These are phyloP conservation scores for Yamadazyma endophytica DNA, from an alignment of 805 yeast genomes.

Conservation along the genomic window DNA sequence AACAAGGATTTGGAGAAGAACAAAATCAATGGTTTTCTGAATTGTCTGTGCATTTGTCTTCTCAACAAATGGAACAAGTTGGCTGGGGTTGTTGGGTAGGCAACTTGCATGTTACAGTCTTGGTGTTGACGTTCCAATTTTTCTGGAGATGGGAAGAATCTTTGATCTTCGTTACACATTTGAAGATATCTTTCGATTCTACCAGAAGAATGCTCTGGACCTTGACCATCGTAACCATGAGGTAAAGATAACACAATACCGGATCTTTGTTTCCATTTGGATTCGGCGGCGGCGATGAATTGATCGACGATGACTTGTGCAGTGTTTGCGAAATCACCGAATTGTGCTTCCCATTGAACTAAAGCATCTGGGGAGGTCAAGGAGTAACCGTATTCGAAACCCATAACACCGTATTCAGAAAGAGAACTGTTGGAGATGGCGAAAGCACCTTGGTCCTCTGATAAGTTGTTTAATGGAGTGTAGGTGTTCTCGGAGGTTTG, in stretches of 20 bases:
- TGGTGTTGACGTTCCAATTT: slow-evolving; percentile 96
- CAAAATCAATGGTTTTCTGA: slow-evolving; percentile 84
- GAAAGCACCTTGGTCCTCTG: slow-evolving; percentile 80
- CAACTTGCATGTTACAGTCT: slow-evolving; percentile 97
- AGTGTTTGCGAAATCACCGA: slow-evolving; percentile 99
- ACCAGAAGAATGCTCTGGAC: slow-evolving; percentile 99
- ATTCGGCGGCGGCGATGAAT: slow-evolving; percentile 94
- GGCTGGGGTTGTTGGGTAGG: slow-evolving; percentile 97
- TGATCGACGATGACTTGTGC: slow-evolving; percentile 98
- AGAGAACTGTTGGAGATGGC: slow-evolving; percentile 90
- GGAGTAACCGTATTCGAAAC: slow-evolving; percentile 98
- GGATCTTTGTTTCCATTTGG: slow-evolving; percentile 98
- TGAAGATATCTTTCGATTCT: slow-evolving; percentile 96
- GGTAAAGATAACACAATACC: slow-evolving; percentile 94
- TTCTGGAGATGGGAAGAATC: slow-evolving; percentile 85
- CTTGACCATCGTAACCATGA: slow-evolving; percentile 99
- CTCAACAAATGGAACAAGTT: slow-evolving; percentile 93
- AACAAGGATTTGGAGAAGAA: slow-evolving; percentile 91
- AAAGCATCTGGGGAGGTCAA: slow-evolving; percentile 95
- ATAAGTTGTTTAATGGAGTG: slow-evolving; percentile 79
- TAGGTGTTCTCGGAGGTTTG: slow-evolving; percentile 80
- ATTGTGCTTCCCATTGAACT: slow-evolving; percentile 99
- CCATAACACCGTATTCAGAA: slow-evolving; percentile 99
- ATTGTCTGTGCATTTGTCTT: slow-evolving; percentile 99
- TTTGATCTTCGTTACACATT: slow-evolving; percentile 92